Base-by-base conservation (phyloP, 129 eudicot species). In the Erigeron canadensis region DNA sequence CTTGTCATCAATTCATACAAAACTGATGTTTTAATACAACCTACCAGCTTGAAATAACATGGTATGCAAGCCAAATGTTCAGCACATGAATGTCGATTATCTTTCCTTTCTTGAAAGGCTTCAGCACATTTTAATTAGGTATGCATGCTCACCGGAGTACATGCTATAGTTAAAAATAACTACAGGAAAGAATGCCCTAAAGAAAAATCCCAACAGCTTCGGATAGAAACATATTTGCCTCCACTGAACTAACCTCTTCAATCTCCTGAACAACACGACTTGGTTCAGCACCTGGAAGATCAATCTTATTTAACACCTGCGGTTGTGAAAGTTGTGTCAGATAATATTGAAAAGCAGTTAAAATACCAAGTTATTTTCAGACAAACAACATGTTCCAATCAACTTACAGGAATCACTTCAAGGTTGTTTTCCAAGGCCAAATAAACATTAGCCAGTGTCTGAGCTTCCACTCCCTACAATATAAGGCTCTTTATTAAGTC, bases 211-310 rank as follows among this genome's bases (percentile, higher is more conserved):
- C 51, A 60, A 63, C 71, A 48, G 54, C 47, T 53, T 50, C 15
- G 72, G 43, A 58, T 48, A 48, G 10, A 70, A 37, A 70, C 71
- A 43, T 47, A 54, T 40, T 8, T 39, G 43, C 51, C 61, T 65
- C 51, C 58, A 57, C 34, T 23, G 54, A 75, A 89, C 95, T 70
- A 71, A 94, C 99, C 97, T 94, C 99, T 82, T 94, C 99, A 68
- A 94, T 94, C 80, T 94, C 99, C 80, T 80, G 84, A 65, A 81
- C 70, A 79, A 94, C 97, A 72, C 96, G 97, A 37, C 77, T 86
- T 42, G 99, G 97, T 68, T 90, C 99, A 8, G 99, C 99, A 72
- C 99, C 97, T 73, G 99, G 99, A 84, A 94, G 92, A 74, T 94
- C 99, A 74, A 94, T 90, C 80, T 94, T 94, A 87, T 94, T 94